These are phyloP conservation scores for Astrephomene gubernaculifera DNA, from an alignment of 139 green algal genomes.

Conservation along the genomic window DNA sequence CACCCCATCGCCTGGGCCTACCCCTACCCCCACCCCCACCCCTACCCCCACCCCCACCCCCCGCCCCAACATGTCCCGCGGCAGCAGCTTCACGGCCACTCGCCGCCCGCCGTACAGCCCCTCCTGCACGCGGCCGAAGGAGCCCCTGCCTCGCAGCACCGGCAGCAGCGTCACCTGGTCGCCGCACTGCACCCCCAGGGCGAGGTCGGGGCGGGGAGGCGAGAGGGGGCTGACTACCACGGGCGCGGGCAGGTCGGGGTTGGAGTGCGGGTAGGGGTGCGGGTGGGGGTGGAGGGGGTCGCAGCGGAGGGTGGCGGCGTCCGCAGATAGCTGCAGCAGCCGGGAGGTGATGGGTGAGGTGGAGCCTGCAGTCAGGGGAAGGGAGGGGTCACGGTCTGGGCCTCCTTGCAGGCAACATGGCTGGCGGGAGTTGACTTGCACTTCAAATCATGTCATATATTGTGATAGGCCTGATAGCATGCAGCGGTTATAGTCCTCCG, in stretches of 20 bases:
- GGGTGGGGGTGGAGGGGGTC: too few species aligned
- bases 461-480: too few species aligned
- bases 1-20: neutral
- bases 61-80: neutral
- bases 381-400: too few species aligned
- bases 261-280: neutral
- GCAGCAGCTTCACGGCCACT: constrained; percentile 28
- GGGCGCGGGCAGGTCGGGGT: neutral
- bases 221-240: constrained; percentile 10
- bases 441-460: too few species aligned
- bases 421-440: too few species aligned
- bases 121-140: constrained; percentile 22
- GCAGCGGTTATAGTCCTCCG: too few species aligned
- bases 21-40: neutral
- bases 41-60: neutral
- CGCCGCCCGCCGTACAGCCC: constrained; percentile 10
- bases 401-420: too few species aligned
- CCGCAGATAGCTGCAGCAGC: too few species aligned
- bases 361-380: too few species aligned
- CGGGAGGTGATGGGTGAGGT: too few species aligned
- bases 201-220: constrained; percentile 17
- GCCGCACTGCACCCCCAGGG: constrained; percentile 20
- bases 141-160: neutral
- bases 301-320: too few species aligned
- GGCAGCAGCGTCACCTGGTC: constrained; percentile 12